Evolutionary conservation across 805 yeast genomes (phyloP), one percentile per base, ranked within the genome.

Genomic region (Ogataea pini): DNA sequence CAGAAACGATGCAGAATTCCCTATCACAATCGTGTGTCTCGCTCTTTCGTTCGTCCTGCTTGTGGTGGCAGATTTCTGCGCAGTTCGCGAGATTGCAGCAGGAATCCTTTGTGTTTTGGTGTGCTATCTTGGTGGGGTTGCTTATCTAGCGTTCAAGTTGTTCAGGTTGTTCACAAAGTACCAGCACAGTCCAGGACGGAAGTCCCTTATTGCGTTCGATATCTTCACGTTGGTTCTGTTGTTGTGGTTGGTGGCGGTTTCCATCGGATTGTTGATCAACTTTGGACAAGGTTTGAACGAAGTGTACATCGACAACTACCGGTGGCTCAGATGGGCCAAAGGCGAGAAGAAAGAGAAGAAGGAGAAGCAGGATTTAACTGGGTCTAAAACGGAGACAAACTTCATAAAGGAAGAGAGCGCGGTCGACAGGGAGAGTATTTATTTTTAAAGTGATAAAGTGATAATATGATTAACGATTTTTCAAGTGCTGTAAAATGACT

Each of bases 201-300:
- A 65, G 37, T 72, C 77, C 8, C 61, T 75, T 31, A 56, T 72
- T 10, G 61, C 71, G 0, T 74, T 75, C 55, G 76, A 73, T 8
- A 65, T 68, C 12, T 59, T 74, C 32, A 67, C 76, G 1, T 48
- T 70, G 12, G 46, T 68, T 1, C 57, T 73, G 14, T 50, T 72
- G 20, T 2, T 66, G 4, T 47, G 60, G 31, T 65, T 73, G 2
- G 53, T 72, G 4, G 6, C 42, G 3, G 14, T 55, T 12, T 50
- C 57, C 2, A 13, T 50, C 3, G 9, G 47, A 9, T 48, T 58
- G 24, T 32, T 42, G 5, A 3, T 8, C 6, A 45, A 52, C 39
- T 57, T 53, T 25, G 54, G 51, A 9, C 37, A 22, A 20, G 61
- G 60, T 18, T 44, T 56, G 40, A 56, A 50, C 36, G 42, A 40